These are phyloP conservation scores for Verticillium nonalfalfae DNA, from an alignment of 2,329 filamentous ascomycete genomes.

Conservation along the genomic window DNA sequence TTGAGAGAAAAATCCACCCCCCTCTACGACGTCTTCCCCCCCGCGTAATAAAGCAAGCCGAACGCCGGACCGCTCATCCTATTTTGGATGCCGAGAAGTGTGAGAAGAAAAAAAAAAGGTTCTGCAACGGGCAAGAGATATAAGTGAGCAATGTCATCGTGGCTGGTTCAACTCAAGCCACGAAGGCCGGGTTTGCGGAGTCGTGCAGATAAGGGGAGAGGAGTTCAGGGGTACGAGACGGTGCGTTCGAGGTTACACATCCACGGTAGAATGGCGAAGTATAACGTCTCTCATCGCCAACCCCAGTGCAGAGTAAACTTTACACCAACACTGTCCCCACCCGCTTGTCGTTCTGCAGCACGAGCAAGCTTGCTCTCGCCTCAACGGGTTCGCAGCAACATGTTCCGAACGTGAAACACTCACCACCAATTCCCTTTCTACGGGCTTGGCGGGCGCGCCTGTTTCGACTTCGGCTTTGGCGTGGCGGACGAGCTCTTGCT, in stretches of 20 bases:
- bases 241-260: too few relatives aligned
- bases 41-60: not conserved
- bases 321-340: too few relatives aligned
- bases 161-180: not conserved
- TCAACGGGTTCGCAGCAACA: not conserved
- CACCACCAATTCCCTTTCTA: not conserved
- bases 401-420: not conserved
- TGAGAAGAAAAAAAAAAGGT: not conserved
- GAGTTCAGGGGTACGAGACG: not conserved
- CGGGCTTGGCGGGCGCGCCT: constrained; percentile 1
- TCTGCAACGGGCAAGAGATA: not conserved
- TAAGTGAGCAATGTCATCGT: not conserved
- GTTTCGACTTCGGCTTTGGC: constrained; percentile 14
- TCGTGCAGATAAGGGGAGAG: not conserved
- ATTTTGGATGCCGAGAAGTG: not conserved
- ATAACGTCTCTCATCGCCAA: too few relatives aligned
- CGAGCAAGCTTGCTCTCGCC: not conserved
- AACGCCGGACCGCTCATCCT: not conserved
- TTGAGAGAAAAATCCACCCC: not conserved
- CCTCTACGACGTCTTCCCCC: not conserved
- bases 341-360: too few relatives aligned
- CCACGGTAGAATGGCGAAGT: too few relatives aligned
- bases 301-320: too few relatives aligned
- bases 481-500: constrained; percentile 4
- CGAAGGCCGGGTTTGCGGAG: not conserved